A percentile compares a stretch with the other conserved stretches of the same genome.
Evolutionary conservation across 2,329 filamentous ascomycete genomes (phyloP).

Genomic region (Clonostachys rhizophaga): DNA sequence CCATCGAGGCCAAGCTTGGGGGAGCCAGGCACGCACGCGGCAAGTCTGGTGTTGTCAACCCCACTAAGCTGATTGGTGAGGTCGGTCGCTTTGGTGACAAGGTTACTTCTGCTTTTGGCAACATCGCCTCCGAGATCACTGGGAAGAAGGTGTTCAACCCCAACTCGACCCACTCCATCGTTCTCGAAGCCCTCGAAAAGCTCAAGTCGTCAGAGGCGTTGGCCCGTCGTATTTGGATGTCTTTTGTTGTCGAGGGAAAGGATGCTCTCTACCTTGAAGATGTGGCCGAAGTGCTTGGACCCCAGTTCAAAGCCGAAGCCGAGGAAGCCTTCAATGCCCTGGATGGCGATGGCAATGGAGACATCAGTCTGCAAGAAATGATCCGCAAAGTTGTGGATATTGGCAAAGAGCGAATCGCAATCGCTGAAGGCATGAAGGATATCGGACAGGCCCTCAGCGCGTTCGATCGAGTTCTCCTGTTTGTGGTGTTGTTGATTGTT

Average conservation of each 20-base stretch:
- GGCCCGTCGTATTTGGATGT: constrained; percentile 96
- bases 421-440: constrained; percentile 92
- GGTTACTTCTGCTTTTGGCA: constrained; percentile 87
- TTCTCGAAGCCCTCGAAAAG: constrained; percentile 85
- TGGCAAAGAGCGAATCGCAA: constrained; percentile 80
- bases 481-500: constrained; percentile 74
- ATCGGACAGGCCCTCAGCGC: constrained; percentile 92
- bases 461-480: constrained; percentile 79
- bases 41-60: constrained; percentile 61
- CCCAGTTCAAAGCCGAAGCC: constrained; percentile 68
- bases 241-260: constrained; percentile 86
- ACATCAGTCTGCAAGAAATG: constrained; percentile 95
- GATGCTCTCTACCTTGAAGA: constrained; percentile 78
- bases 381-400: constrained; percentile 80
- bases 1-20: constrained; percentile 63
- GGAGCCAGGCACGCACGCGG: constrained; percentile 42
- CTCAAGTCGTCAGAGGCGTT: constrained; percentile 82
- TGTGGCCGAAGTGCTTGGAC: constrained; percentile 80
- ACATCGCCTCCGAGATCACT: constrained; percentile 90
- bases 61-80: constrained; percentile 73
- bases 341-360: constrained; percentile 85
- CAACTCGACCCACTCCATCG: constrained; percentile 83
- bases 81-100: constrained; percentile 86
- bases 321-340: constrained; percentile 79
- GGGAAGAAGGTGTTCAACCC: constrained; percentile 95